Percentiles rank a stretch among this genome's conserved stretches.
Conservation (phyloP, 139 green algal species). For the Nannochloris sp. region DNA sequence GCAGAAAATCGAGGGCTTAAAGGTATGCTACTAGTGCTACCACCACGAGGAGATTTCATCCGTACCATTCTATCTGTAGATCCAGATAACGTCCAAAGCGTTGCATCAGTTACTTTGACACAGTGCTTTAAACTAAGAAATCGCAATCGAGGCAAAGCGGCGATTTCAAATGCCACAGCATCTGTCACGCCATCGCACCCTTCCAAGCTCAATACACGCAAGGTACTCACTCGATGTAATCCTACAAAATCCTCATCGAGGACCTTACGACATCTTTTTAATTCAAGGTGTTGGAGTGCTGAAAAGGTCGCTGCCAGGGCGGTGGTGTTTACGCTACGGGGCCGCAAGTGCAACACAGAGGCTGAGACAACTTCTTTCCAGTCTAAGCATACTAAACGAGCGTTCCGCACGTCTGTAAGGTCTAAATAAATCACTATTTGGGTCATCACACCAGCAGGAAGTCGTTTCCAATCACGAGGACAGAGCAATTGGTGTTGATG, state of each 20-base stretch:
- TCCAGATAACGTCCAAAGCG: neutral
- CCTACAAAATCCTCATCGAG: slow-evolving; percentile 3
- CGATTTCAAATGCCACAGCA: neutral
- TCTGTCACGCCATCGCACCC: slow-evolving; percentile 27
- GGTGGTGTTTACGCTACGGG: neutral
- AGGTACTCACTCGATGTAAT: neutral
- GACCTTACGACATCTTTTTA: slow-evolving; percentile 4
- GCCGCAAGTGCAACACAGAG: slow-evolving; percentile 4
- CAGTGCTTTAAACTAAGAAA: slow-evolving; percentile 16
- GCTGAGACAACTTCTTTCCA: slow-evolving; percentile 9
- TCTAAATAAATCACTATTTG: slow-evolving; percentile 7
- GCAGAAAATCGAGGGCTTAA: neutral
- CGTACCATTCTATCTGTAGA: neutral
- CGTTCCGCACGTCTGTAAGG: slow-evolving; percentile 8
- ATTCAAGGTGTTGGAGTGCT: slow-evolving; percentile 17
- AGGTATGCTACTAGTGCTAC: slow-evolving; percentile 2
- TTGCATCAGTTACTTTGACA: slow-evolving; percentile 30
- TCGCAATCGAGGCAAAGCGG: slow-evolving; percentile 9
- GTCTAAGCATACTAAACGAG: slow-evolving; percentile 20
- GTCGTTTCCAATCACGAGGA: neutral
- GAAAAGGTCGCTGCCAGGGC: slow-evolving; percentile 1
- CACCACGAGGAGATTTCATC: neutral
- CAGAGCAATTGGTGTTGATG: too few species aligned
- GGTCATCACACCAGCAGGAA: slow-evolving; percentile 16
- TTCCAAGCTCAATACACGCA: slow-evolving; percentile 15